A percentile compares a stretch with the other conserved stretches of the same genome.
These are phyloP conservation scores for Paraglomus brasilianum DNA, from an alignment of 192 early-diverging fungal species.

Conservation along the genomic window DNA sequence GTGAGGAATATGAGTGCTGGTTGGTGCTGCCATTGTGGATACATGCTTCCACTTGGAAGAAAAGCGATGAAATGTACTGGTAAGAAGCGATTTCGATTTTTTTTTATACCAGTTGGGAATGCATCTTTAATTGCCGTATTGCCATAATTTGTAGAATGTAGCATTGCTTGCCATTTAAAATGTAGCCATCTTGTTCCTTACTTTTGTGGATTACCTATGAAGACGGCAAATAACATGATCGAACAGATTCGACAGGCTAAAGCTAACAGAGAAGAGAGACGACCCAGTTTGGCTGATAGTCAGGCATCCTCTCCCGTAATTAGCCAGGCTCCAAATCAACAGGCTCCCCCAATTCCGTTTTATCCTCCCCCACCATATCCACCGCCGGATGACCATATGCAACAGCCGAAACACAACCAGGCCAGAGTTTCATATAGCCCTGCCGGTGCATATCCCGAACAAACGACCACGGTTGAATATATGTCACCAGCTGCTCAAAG, in stretches of 20 bases:
- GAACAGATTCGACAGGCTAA: constrained; percentile 73
- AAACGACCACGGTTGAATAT: no score
- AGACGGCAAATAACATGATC: constrained; percentile 84
- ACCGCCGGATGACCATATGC: no score
- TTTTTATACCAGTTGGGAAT: background rate
- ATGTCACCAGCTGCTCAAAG: no score
- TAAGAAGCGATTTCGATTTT: constrained; percentile 30
- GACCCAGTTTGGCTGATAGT: constrained; percentile 29
- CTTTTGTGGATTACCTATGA: constrained; percentile 88
- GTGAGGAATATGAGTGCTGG: constrained; percentile 79
- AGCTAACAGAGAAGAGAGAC: constrained; percentile 39
- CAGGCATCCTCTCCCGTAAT: constrained; percentile 29
- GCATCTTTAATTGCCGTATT: background rate
- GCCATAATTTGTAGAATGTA: constrained; percentile 68
- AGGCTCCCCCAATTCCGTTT: constrained; percentile 36
- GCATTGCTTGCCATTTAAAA: constrained; percentile 73
- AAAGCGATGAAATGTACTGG: constrained; percentile 55
- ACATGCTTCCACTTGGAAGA: constrained; percentile 86
- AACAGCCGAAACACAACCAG: no score
- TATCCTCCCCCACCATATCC: constrained; percentile 25
- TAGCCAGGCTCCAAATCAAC: constrained; percentile 35
- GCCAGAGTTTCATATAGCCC: no score
- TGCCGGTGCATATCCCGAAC: no score
- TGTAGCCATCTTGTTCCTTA: constrained; percentile 88
- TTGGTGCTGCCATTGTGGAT: constrained; percentile 99